Base-by-base conservation (phyloP, 2,329 filamentous ascomycete genomes). In the Beauveria caledonica region DNA sequence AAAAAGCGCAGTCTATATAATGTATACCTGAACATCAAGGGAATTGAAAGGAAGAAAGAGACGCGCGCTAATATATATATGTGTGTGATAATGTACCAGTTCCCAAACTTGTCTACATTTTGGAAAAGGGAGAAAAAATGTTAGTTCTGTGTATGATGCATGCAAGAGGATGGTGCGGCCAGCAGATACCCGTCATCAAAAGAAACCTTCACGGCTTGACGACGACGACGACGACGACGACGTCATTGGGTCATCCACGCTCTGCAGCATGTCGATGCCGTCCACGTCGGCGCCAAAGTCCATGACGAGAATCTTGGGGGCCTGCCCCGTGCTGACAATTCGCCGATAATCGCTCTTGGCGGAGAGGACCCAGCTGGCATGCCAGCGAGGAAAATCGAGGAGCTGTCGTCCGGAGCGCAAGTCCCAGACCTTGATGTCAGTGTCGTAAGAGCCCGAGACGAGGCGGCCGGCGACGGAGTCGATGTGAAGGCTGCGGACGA, bases 321-420 rank as follows among this genome's bases (percentile, higher is more conserved):
- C 92, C 74, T 99, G 94, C 54, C 92, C 94, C 0, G 93, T 96
- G 67, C 91, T 94, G 63, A 99, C 90, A 64, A 99, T 94, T 63
- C 94, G 86, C 62, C 93, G 83, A 73, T 97, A 97, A 71, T 99
- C 93, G 64, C 90, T 92, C 80, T 97, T 97, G 56, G 94, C 94
- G 64, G 90, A 92, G 62, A 99, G 77, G 69, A 99, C 95, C 94
- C 94, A 99, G 74, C 91, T 96, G 11, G 88, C 88, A 62, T 96
- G 96, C 92, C 92, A 97, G 66, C 89, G 86, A n/a, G 92, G 89
- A 68, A 97, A 93, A 67, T 92, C 87, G 63, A 95, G 84, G 62
- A 93, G 82, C 66, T 91, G 81, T 51, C 86, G 78, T 39, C 92
- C 93, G 3, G 87, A 88, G 64, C 87, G 85, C 75, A 94, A 88